Conservation (phyloP, 371 early-diverging fungal species). For the Lichtheimia ramosa region DNA sequence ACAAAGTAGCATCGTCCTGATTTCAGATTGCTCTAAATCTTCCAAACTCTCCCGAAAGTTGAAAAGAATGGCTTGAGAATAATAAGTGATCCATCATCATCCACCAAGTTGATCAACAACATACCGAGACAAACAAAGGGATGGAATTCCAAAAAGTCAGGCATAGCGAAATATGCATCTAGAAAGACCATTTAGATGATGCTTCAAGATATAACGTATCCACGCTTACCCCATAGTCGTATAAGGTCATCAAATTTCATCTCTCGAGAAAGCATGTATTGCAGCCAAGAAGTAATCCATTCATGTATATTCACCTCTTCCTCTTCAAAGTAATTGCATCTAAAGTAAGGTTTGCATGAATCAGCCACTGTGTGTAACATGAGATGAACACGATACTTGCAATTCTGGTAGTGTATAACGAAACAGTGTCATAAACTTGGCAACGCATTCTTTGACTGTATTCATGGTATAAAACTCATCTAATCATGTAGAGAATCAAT, state of each 20-base stretch:
- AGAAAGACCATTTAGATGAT: neutral
- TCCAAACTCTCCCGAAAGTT: slow-evolving; percentile 79
- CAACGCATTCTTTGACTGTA: slow-evolving; percentile 65
- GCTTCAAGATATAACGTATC: too few species aligned
- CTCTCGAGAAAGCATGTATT: slow-evolving; percentile 75
- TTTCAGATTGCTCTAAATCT: slow-evolving; percentile 90
- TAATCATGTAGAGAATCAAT: slow-evolving; percentile 12
- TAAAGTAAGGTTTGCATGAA: slow-evolving; percentile 2
- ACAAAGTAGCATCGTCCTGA: slow-evolving; percentile 77
- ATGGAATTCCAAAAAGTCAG: slow-evolving; percentile 73
- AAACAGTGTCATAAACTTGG: slow-evolving; percentile 79
- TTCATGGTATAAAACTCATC: slow-evolving; percentile 60
- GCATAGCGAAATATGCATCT: slow-evolving; percentile 78
- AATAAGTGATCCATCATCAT: neutral
- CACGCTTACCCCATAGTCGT: slow-evolving; percentile 72
- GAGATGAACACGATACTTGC: slow-evolving; percentile 12
- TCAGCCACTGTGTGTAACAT: neutral
- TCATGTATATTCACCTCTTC: slow-evolving; percentile 91
- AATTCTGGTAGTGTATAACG: slow-evolving; percentile 72
- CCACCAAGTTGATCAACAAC: slow-evolving; percentile 5
- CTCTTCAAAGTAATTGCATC: slow-evolving; percentile 89
- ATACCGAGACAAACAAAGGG: slow-evolving; percentile 75
- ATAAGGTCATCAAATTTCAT: slow-evolving; percentile 76
- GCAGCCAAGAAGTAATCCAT: slow-evolving; percentile 90
- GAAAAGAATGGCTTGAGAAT: slow-evolving; percentile 56